phyloP scores from a whole-genome alignment of 2,329 filamentous ascomycete species.

The Torrubiella hemipterigena region DNA sequence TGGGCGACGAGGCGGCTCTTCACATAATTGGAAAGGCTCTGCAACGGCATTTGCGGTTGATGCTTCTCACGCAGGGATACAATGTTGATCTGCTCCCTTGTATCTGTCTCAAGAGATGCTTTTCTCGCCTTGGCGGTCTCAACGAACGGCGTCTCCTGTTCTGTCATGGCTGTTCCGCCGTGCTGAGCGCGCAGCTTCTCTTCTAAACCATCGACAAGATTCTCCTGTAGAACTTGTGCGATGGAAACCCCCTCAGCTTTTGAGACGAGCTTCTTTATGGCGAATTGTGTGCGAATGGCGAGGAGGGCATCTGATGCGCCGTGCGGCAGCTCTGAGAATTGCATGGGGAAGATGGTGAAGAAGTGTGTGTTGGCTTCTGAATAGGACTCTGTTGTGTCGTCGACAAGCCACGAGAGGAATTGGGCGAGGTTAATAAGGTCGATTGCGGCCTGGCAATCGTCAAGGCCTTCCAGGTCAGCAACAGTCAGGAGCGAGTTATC shows the following conservation, averaged over 20 bases:
- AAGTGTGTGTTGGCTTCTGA: constrained; percentile 32
- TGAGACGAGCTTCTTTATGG: constrained; percentile 41
- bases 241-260: constrained; percentile 34
- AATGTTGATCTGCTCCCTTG: constrained; percentile 3
- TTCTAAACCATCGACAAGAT: constrained; percentile 45
- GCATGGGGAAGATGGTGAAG: constrained; percentile 29
- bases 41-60: constrained; percentile 25
- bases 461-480: constrained; percentile 20
- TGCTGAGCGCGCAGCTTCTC: constrained; percentile 25
- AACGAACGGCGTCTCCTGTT: constrained; percentile 22
- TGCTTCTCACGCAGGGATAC: constrained; percentile 24
- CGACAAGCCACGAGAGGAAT: constrained; percentile 27
- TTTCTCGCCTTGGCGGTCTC: constrained; percentile 19
- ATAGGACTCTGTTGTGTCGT: constrained; percentile 24
- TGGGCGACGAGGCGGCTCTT: constrained; percentile 20
- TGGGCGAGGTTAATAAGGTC: constrained; percentile 37
- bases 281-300: constrained; percentile 32
- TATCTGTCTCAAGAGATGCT: constrained; percentile 18
- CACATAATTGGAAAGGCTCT: constrained; percentile 19
- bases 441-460: constrained; percentile 23
- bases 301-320: constrained; percentile 31
- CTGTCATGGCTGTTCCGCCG: constrained; percentile 17
- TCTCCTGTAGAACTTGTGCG: constrained; percentile 42
- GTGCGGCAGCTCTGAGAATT: constrained; percentile 30
- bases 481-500: constrained; percentile 18